A percentile compares a stretch with the other conserved stretches of the same genome.
These are phyloP conservation scores for Pachyrhizus erosus DNA, from an alignment of 306 rosid genomes.

Conservation along the genomic window DNA sequence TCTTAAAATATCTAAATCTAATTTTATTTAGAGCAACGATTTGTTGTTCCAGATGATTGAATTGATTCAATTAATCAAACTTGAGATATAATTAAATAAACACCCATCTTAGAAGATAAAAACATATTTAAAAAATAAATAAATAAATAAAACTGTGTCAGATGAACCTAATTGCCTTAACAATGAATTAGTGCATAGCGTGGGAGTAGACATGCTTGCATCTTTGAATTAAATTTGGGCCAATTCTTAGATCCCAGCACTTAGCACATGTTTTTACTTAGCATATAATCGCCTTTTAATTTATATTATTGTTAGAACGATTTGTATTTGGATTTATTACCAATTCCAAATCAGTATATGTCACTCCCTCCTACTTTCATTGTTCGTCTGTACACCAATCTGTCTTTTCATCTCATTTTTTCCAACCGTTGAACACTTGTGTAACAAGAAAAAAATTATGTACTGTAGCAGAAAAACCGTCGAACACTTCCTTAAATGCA, in stretches of 20 bases:
- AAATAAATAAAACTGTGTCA: background rate
- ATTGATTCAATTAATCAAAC: no score
- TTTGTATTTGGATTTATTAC: background rate
- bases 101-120: no score
- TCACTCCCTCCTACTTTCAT: background rate
- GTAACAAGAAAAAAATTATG: no score
- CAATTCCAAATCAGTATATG: background rate
- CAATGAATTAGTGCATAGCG: background rate
- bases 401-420: background rate
- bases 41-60: no score
- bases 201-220: background rate
- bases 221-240: background rate
- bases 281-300: background rate
- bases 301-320: background rate
- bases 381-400: background rate
- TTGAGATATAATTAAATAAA: background rate
- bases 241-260: background rate
- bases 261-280: background rate
- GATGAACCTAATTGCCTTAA: background rate
- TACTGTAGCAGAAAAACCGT: no score
- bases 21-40: no score
- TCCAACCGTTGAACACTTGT: background rate
- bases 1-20: no score
- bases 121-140: no score
- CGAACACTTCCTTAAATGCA: background rate